These are phyloP conservation scores for Dendrobium huoshanense DNA, from an alignment of 106 monocot genomes.

Conservation along the genomic window DNA sequence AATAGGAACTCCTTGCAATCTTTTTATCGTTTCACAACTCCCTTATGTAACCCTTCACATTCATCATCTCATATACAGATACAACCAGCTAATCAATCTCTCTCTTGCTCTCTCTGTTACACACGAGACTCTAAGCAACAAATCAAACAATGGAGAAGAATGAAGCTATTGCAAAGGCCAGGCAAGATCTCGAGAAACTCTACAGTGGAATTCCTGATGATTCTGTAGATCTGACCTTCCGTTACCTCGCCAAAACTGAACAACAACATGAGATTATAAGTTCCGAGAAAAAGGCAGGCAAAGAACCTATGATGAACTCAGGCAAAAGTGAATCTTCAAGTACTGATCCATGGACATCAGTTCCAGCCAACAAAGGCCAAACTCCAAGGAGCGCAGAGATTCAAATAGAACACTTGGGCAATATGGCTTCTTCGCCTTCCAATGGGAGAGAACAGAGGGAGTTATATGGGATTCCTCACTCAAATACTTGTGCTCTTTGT, in stretches of 20 bases:
- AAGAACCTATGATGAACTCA: not conserved
- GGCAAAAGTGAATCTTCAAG: not conserved
- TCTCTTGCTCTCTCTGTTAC: no score
- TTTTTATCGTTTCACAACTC: no score
- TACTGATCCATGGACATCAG: not conserved
- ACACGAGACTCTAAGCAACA: no score
- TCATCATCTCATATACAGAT: no score
- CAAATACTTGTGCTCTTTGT: conserved; percentile 45
- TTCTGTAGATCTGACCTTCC: conserved; percentile 43
- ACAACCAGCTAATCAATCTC: no score
- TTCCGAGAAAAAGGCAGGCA: no score
- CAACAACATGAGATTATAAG: no score
- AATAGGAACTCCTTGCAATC: no score
- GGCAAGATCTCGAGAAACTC: conserved; percentile 32
- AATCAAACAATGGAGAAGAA: conserved; percentile 24
- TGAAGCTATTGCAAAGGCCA: conserved; percentile 13
- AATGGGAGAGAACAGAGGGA: not conserved
- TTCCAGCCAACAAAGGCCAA: not conserved
- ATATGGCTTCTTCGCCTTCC: not conserved
- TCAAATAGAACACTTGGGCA: not conserved
- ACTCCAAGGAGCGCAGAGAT: not conserved
- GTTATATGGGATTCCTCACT: conserved; percentile 43
- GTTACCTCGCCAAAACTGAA: conserved; percentile 16
- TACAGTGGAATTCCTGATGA: conserved; percentile 39
- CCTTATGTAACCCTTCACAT: no score